These are phyloP conservation scores for Globisporangium polare DNA, from an alignment of 352 stramenopile species.

Conservation along the genomic window DNA sequence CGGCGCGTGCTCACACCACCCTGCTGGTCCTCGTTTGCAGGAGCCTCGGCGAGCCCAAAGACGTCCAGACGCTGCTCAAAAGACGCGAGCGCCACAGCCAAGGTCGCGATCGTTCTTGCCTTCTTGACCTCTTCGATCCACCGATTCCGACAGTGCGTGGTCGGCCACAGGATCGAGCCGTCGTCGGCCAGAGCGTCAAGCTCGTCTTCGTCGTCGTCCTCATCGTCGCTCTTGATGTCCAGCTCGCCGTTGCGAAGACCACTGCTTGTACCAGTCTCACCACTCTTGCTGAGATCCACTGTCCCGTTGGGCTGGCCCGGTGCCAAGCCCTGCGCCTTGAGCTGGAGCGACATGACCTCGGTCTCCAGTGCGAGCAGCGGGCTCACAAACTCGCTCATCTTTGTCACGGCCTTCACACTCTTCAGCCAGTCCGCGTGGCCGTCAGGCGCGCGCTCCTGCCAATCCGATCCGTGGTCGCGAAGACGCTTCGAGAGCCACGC, in stretches of 20 bases:
- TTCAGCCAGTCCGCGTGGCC: constrained; percentile 47
- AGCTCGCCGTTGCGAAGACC: constrained; percentile 17
- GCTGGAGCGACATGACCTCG: constrained; percentile 56
- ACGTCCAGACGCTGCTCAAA: constrained; percentile 72
- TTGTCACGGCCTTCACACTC: constrained; percentile 31
- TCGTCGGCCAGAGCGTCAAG: constrained; percentile 58
- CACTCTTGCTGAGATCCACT: not conserved
- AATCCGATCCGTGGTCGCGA: constrained; percentile 55
- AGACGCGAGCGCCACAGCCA: constrained; percentile 55
- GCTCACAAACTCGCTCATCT: constrained; percentile 31
- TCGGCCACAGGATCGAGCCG: constrained; percentile 64
- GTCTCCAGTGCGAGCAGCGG: constrained; percentile 58
- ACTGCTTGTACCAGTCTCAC: not conserved
- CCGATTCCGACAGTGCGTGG: constrained; percentile 56
- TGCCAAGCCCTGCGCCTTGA: constrained; percentile 21
- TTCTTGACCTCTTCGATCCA: constrained; percentile 68
- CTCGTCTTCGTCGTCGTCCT: constrained; percentile 79
- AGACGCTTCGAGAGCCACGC: constrained; percentile 61
- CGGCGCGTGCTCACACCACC: constrained; percentile 34
- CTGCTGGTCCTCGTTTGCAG: constrained; percentile 26
- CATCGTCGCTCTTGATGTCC: constrained; percentile 63
- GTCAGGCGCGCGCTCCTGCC: constrained; percentile 40
- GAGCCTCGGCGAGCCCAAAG: constrained; percentile 54
- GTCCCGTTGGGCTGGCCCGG: not conserved
- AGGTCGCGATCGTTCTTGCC: constrained; percentile 38